Evolutionary conservation across 345 rosid species (phyloP).

Genomic region (Salix caprea): DNA sequence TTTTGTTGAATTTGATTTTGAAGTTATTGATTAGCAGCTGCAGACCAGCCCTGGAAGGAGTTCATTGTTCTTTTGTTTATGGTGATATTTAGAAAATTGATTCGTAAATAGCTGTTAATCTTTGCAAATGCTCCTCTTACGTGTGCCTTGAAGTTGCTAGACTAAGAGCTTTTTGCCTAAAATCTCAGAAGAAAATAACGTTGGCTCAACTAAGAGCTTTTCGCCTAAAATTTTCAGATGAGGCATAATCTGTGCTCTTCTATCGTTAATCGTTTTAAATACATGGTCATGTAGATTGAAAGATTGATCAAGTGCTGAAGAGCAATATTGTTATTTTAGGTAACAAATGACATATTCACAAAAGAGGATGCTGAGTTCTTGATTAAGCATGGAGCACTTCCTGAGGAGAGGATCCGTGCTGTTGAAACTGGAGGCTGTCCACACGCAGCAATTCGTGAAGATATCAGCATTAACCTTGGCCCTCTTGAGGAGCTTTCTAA

Average conservation of each 20-base stretch:
- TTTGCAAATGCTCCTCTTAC: background rate
- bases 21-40: background rate
- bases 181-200: background rate
- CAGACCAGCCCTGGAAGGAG: background rate
- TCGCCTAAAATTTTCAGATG: background rate
- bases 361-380: slow-evolving; percentile 97
- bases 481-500: slow-evolving; percentile 94
- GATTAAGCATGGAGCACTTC: slow-evolving; percentile 85
- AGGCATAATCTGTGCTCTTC: background rate
- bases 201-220: background rate
- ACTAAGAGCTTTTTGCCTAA: background rate
- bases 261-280: too few species aligned
- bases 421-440: slow-evolving; percentile 98
- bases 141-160: background rate
- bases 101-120: background rate
- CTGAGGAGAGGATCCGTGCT: slow-evolving; percentile 88
- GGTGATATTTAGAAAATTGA: background rate
- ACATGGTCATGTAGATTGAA: too few species aligned
- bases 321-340: slow-evolving; percentile 32
- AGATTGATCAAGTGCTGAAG: background rate
- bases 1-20: background rate
- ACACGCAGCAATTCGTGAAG: slow-evolving; percentile 98
- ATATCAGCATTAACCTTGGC: slow-evolving; percentile 93
- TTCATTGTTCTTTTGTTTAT: slow-evolving; percentile 2
- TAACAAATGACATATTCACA: slow-evolving; percentile 95